A percentile compares a stretch with the other conserved stretches of the same genome.
Evolutionary conservation across 345 rosid species (phyloP).

Genomic region (Eucalyptus guilfoylei): DNA sequence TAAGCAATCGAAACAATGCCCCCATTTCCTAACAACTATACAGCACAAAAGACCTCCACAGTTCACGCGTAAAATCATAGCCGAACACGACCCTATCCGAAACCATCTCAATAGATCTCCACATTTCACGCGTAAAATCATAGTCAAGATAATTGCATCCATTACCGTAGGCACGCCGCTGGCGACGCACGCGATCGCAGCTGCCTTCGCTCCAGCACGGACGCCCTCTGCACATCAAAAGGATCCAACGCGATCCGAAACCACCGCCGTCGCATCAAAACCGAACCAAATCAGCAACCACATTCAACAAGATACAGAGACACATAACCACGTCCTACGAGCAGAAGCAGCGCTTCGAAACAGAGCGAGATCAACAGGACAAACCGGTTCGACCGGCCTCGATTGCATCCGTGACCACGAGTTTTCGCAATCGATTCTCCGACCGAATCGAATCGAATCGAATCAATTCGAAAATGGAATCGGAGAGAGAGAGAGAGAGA

Average conservation of each 20-base stretch:
- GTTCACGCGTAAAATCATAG: neutral
- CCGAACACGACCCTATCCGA: neutral
- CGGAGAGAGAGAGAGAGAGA: neutral
- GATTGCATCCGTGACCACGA: neutral
- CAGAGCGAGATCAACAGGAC: neutral
- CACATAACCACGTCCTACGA: neutral
- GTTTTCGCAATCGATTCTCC: neutral
- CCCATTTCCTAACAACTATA: neutral
- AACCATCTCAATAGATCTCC: neutral
- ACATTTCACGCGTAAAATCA: too few relatives aligned
- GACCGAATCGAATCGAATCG: neutral
- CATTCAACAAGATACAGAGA: neutral
- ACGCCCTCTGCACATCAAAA: slow-evolving; percentile 34
- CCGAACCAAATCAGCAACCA: neutral
- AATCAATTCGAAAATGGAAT: neutral
- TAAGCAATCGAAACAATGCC: neutral
- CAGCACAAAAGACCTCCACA: neutral
- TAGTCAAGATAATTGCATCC: neutral
- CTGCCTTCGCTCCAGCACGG: slow-evolving; percentile 54
- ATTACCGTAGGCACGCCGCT: slow-evolving; percentile 46
- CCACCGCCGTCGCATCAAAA: neutral
- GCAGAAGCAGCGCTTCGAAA: neutral
- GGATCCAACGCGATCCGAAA: neutral
- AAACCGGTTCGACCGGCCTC: neutral
- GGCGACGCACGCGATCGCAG: slow-evolving; percentile 23